Base-by-base conservation (phyloP, 768 basidiomycete species). In the Kwoniella newhampshirensis region DNA sequence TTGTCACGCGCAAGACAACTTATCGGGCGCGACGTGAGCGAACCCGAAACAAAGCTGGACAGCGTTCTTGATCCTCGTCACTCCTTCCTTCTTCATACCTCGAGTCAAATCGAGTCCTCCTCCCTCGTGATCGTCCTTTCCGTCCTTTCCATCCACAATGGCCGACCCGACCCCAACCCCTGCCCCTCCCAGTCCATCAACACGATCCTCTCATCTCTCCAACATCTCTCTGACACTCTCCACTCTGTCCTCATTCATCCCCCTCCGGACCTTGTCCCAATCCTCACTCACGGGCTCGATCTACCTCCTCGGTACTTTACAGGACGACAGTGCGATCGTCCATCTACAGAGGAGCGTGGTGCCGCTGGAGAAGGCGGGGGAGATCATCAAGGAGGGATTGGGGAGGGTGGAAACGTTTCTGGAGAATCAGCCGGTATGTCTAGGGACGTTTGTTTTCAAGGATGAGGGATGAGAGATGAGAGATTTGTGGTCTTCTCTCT, bases 341-440 rank as follows among this genome's bases (percentile, higher is more conserved):
- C 74, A 66, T 62, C 59, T 65, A 7, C 67, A 70, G 54, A 71
- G 57, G 40, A 64, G 56, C 0, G 66, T 62, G 2, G 55, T 77
- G 46, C 57, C 66, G 17, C 47, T 65, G 36, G 59, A 59, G 11
- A 39, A 48, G 32, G 66, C 60, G 3, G 26, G 48, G 7, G 55
- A 44, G 26, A 23, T 67, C 35, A 40, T 66, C 9, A 44, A 32
- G 2, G 12, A 25, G 1, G 60, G 63, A 2, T 57, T 77, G n/a
- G 74, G 80, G 1, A 79, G 79, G 28, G 84, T 87, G 2, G 85
- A 93, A 60, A 68, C 92, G n/a, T 83, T 86, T 35, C 78, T 93
- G 36, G 87, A 91, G 73, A 89, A 86, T 71, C 86, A 86, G 0
- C 81, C 87, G 1, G 79, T 92, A 54, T 73, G 79, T 6, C 12